Evolutionary conservation across 371 early-diverging fungal species (phyloP), one percentile per base, ranked within the genome.

Genomic region (Saksenaea vasiformis): DNA sequence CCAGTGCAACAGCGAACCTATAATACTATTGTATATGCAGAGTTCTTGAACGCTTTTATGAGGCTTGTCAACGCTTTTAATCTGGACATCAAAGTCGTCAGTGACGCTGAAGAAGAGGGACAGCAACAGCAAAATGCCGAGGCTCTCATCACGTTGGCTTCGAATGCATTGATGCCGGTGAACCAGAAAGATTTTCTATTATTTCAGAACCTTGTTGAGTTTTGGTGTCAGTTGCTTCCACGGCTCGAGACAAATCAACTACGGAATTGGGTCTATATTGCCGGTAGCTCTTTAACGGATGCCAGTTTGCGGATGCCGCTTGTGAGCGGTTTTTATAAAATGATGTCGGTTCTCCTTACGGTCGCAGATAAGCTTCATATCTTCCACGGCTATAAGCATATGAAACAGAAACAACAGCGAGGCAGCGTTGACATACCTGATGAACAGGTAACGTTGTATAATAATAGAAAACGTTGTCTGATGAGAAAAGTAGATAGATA

Each of bases 271-370:
- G 68, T 87, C 1, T 82, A 79, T 58, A 70, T 82, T 1, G 63
- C 85, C n/a, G 86, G 85, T 5, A 75, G 80, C 11, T 64, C 70
- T 17, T 58, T 88, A 4, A 85, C 91, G 27, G 72, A 76, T 5
- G 72, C 82, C 31, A 89, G 90, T 31, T 58, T 76, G 0, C 66
- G 74, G 36, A 59, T 86, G 53, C 91, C 92, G 0, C 70, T 91
- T 2, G 85, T 93, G 24, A 90, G 89, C 69, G 92, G 91, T 0
- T 92, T 90, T 55, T 91, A 92, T 71, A 87, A 85, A 39, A 82
- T 93, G 71, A 64, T 90, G 34, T 76, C 85, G 0, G 69, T 84
- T 2, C 74, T 86, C 8, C 53, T 92, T 15, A 58, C 65, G 5
- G 67, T 85, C 13, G 76, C 80, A 38, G 77, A 84, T 54, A 65